phyloP scores from a whole-genome alignment of 495 filamentous ascomycete genomes.

The Podospora conica region DNA sequence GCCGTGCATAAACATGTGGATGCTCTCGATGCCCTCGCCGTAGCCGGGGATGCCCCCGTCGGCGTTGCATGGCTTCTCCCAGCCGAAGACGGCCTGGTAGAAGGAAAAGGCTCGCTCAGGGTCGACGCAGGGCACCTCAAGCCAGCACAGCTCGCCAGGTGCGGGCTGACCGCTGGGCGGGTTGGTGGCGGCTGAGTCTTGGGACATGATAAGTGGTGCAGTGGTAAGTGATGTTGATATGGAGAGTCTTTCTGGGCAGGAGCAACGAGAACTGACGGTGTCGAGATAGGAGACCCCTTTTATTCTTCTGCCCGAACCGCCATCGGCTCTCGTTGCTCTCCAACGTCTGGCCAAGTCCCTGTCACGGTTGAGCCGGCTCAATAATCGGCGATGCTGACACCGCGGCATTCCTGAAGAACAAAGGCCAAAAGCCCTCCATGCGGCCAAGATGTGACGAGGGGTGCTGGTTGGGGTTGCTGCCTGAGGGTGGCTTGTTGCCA shows the following conservation, averaged over 20 bases:
- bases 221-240: background rate
- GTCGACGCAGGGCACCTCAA: conserved; percentile 6
- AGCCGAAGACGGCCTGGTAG: conserved; percentile 8
- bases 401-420: background rate
- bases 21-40: conserved; percentile 3
- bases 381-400: background rate
- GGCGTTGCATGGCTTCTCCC: background rate
- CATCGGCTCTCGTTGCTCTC: background rate
- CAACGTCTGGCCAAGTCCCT: background rate
- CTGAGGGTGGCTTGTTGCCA: background rate
- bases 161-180: background rate
- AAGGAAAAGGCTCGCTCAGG: conserved; percentile 6
- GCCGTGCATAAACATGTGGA: conserved; percentile 4
- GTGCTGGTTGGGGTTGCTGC: background rate
- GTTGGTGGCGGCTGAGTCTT: background rate
- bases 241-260: background rate
- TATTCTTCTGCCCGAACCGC: background rate
- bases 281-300: background rate
- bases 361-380: background rate
- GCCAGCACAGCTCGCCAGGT: conserved; percentile 10
- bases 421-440: background rate
- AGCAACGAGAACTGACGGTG: background rate
- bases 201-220: background rate
- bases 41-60: background rate
- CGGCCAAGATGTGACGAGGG: background rate